Percentiles rank a stretch among this genome's conserved stretches.
Conservation (phyloP, 306 rosid genomes). For the Macrotyloma uniflorum region DNA sequence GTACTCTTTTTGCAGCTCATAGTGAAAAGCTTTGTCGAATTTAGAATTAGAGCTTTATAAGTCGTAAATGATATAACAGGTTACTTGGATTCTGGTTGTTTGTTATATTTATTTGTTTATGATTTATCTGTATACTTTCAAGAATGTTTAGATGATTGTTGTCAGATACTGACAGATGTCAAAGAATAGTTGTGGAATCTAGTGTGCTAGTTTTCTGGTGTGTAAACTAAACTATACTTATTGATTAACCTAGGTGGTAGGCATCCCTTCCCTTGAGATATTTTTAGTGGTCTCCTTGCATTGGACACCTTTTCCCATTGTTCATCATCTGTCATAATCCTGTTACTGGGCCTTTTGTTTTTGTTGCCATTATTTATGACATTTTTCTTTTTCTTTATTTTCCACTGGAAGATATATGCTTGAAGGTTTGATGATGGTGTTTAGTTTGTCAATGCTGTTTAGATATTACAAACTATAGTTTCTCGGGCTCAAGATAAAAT, state of each 20-base stretch:
- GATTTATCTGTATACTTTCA: background rate
- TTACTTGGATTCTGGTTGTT: background rate
- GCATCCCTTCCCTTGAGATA: too few relatives aligned
- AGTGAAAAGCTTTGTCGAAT: too few relatives aligned
- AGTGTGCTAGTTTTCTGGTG: too few relatives aligned
- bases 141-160: background rate
- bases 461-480: conserved; percentile 95
- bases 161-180: background rate
- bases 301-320: conserved; percentile 1
- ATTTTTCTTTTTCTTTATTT: background rate
- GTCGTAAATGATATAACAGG: conserved; percentile 5
- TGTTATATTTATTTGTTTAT: background rate
- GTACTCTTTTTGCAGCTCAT: too few relatives aligned
- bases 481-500: conserved; percentile 82
- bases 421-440: conserved; percentile 25
- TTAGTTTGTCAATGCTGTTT: conserved; percentile 23
- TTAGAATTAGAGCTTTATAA: too few relatives aligned
- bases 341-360: background rate
- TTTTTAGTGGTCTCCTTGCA: background rate
- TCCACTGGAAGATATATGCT: background rate
- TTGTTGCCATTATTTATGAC: background rate
- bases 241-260: too few relatives aligned
- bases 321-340: conserved; percentile 16
- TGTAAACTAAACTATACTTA: conserved; percentile 5
- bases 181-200: background rate